Evolutionary conservation across 2,329 filamentous ascomycete species (phyloP).

Genomic region (Talaromyces pinophilus): DNA sequence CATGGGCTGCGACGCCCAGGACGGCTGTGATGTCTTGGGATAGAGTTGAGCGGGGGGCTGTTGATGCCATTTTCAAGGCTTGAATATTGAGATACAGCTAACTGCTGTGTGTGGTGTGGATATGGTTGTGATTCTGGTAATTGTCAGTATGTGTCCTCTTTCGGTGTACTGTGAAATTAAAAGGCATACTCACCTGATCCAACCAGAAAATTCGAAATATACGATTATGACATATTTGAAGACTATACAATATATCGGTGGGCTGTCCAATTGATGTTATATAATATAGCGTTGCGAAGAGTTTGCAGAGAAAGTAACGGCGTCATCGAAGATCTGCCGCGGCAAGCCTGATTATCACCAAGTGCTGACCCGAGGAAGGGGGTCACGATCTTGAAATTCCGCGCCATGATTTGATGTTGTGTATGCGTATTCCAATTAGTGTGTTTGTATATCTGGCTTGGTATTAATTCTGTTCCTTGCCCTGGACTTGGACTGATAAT

Average conservation of each 20-base stretch:
- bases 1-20: conserved; percentile 27
- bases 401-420: background rate
- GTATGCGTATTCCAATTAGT: background rate
- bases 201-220: background rate
- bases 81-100: background rate
- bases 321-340: conserved; percentile 1
- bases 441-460: background rate
- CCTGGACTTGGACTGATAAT: background rate
- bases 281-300: background rate
- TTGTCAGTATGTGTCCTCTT: background rate
- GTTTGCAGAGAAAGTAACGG: background rate
- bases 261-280: background rate
- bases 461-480: background rate
- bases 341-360: background rate
- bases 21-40: conserved; percentile 19
- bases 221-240: background rate
- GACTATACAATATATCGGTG: background rate
- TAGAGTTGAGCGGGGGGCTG: conserved; percentile 17
- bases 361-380: background rate
- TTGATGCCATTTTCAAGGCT: background rate
- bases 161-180: background rate
- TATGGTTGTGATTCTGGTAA: background rate
- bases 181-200: background rate
- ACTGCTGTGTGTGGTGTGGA: background rate
- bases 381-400: background rate